Evolutionary conservation across 164 flowering plant genomes (phyloP), one percentile per base, ranked within the genome.

Genomic region (Paratinospora sagittata): DNA sequence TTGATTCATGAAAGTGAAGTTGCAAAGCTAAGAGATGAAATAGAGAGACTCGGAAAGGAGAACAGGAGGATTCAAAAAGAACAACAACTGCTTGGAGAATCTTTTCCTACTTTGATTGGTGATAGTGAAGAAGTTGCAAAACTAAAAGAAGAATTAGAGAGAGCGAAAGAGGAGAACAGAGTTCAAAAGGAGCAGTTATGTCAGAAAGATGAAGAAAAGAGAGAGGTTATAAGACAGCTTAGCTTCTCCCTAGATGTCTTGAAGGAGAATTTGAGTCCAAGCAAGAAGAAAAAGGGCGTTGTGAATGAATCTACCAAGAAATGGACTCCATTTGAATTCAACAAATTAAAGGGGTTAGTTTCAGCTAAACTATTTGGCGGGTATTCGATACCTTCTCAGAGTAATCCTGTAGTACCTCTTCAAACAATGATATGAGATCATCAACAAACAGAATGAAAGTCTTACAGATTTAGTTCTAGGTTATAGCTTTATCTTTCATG

Each of bases 171-270:
- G 71, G 93, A 88, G 82, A 86, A 86, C 77, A 77, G 36, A 62
- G 26, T 68, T 58, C 89, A 84, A 34, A 81, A 78, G 76, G 86
- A 77, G 57, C 76, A 77, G 43, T 65, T 92, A 24, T 17, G 63
- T 76, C 84, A 82, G 75, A 95, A 88, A 77, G 95, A 90, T 79
- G 97, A 89, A 75, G 91, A 90, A 86, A 95, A 95, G 87, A 84
- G 90, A 58, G 96, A 90, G 75, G 96, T 77, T 0, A 92, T 90
- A 41, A 85, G 97, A 62, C 98, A 95, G 72, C 87, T 95, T 12
- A 81, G 89, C 75, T 52, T 81, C 41, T 84, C 90, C 1, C 67
- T 90, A 66, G 94, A 84, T 55, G 36, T 87, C 73, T 75, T 94
- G 21, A 88, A 82, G 78, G 87, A 87, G 34, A 92, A 86, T 76